Base-by-base conservation (phyloP, 148 eudicot species). In the Bassia scoparia region DNA sequence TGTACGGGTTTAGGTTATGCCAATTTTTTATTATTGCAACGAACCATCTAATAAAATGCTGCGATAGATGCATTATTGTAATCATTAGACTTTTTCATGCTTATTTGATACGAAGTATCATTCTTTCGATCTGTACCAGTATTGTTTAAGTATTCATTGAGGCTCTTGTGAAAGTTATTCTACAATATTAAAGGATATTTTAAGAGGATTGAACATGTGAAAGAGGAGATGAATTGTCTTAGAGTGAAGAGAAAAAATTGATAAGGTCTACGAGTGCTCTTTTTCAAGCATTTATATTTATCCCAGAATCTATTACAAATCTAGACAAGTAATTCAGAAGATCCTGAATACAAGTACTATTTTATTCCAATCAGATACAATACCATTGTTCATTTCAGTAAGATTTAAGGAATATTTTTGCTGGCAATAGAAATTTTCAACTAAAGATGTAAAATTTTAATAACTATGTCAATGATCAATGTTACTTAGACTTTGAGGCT, bases 251-350 rank as follows among this genome's bases (percentile, higher is more conserved):
- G 35, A 3, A 30, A n/a, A n/a, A 70, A 38, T 34, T 52, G 73
- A 31, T 17, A 52, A 64, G 64, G 46, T 74, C 26, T 54, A 64
- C 53, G 63, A 43, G 52, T 2, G 27, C 65, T 66, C 62, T 23
- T 74, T n/a, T 66, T 20, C 34, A 8, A 11, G 18, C 66, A 65
- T 65, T 50, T 33, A 31, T 15, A 63, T 50, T 34, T 8, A 8
- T 64, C 24, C 76, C 9, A 49, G 35, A 70, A 54, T 56, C 63
- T 54, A 35, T 56, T 48, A 35, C 46, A 34, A 52, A 52, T 74
- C 61, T 64, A 64, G 70, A 37, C 77, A 50, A 74, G 77, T 74
- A 74, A 61, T 34, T 35, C 17, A 27, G 38, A 53, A 74, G 52
- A 41, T 64, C 44, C 52, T 11, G 21, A 21, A 66, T 18, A 41